These are phyloP conservation scores for Durusdinium trenchii DNA, from an alignment of 73 alveolate genomes.

Conservation along the genomic window DNA sequence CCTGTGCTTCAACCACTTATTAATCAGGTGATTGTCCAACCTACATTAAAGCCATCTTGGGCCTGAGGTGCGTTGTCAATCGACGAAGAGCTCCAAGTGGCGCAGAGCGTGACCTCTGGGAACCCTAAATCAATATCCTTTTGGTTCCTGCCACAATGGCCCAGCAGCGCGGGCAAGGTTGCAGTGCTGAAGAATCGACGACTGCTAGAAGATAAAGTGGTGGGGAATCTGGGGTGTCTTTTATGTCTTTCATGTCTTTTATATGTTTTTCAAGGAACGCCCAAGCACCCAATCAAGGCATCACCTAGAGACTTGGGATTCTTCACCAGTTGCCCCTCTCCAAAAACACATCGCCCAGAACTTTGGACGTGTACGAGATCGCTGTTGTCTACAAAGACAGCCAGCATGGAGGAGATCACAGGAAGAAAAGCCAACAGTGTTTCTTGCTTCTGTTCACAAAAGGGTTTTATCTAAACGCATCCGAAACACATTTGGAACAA, in stretches of 20 bases:
- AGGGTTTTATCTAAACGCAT: neutral
- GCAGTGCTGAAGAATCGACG: neutral
- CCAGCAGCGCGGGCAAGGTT: neutral
- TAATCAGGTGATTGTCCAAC: neutral
- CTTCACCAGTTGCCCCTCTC: neutral
- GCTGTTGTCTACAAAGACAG: neutral
- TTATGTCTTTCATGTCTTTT: neutral
- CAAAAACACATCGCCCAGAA: neutral
- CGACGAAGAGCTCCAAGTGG: neutral
- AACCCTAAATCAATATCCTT: neutral
- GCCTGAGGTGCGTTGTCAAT: neutral
- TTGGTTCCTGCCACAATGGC: constrained; percentile 7
- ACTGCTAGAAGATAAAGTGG: neutral
- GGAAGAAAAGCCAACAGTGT: neutral
- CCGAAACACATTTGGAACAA: neutral
- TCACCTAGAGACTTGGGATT: neutral
- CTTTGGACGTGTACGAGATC: neutral
- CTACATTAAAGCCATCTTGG: neutral
- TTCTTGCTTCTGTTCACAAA: neutral
- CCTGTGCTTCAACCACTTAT: neutral
- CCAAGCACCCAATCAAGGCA: neutral
- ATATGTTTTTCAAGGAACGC: neutral
- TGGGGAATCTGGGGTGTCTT: neutral
- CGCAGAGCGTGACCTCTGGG: neutral
- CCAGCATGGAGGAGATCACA: neutral